These are phyloP conservation scores for Incumbomyces lentus DNA, from an alignment of 2,329 filamentous ascomycete species.

Conservation along the genomic window DNA sequence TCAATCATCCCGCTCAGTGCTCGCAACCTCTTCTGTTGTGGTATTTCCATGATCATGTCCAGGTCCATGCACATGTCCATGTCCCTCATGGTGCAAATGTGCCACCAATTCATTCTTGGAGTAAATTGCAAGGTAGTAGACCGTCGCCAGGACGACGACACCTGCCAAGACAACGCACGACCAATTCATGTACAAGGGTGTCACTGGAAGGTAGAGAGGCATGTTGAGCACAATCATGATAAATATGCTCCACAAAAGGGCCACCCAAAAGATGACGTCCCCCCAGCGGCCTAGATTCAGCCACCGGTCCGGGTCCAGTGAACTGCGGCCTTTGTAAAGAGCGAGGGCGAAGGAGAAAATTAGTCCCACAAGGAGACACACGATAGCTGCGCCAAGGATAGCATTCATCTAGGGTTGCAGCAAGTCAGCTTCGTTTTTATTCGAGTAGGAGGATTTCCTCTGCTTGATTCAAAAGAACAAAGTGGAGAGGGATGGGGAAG, in stretches of 20 bases:
- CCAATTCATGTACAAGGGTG: slow-evolving; percentile 32
- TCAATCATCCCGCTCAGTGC: too few species aligned
- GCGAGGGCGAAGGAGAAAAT: neutral
- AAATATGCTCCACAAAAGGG: neutral
- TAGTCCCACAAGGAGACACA: neutral
- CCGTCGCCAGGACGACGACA: slow-evolving; percentile 17
- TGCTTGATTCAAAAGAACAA: too few species aligned
- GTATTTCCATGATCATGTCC: too few species aligned
- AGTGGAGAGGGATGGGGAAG: too few species aligned
- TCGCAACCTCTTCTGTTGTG: too few species aligned
- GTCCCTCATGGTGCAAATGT: too few species aligned
- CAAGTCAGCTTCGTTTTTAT: too few species aligned
- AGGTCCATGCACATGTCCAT: too few species aligned
- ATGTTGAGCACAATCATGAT: neutral
- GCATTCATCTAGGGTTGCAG: too few species aligned
- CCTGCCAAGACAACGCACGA: slow-evolving; percentile 32
- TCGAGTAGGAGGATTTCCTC: too few species aligned
- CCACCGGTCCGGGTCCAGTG: neutral
- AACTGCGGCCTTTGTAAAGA: neutral
- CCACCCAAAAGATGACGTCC: neutral
- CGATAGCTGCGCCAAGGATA: too few species aligned
- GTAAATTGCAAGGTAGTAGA: neutral
- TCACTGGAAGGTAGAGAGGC: slow-evolving; percentile 14
- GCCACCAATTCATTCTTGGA: too few species aligned
- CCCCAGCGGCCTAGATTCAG: neutral